Conservation (phyloP, 108 stramenopile genomes). For the Cyclotella choctawhatcheeana region DNA sequence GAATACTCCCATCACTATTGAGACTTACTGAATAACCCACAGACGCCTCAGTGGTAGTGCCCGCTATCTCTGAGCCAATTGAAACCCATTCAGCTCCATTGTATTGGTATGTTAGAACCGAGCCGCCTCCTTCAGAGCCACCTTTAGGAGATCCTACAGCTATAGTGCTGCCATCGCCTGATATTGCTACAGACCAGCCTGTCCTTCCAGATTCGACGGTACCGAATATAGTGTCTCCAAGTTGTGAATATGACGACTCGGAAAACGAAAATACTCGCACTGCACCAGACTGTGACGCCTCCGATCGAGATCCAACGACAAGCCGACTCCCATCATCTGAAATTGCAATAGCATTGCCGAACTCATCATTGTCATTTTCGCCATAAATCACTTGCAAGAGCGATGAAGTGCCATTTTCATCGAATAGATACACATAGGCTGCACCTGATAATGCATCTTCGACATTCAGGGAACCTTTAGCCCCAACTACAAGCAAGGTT, state of each 20-base stretch:
- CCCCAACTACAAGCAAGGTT: conserved; percentile 19
- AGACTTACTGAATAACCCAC: conserved; percentile 32
- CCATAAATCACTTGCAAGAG: conserved; percentile 26
- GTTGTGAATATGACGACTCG: neutral
- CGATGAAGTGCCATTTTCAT: neutral
- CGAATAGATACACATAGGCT: conserved; percentile 26
- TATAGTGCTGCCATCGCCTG: conserved; percentile 29
- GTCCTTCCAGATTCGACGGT: neutral
- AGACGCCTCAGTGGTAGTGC: neutral
- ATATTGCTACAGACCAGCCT: conserved; percentile 17
- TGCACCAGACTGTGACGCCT: conserved; percentile 16
- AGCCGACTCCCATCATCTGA: conserved; percentile 30
- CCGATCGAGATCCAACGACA: conserved; percentile 34
- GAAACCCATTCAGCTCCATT: conserved; percentile 12
- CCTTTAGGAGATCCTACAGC: conserved; percentile 31
- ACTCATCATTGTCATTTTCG: conserved; percentile 19
- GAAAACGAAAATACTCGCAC: conserved; percentile 22
- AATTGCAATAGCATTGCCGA: conserved; percentile 23
- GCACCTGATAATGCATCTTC: conserved; percentile 21
- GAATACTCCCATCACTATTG: neutral
- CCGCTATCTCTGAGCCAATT: conserved; percentile 14
- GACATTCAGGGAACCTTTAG: conserved; percentile 24
- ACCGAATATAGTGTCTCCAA: conserved; percentile 15
- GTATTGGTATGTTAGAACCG: conserved; percentile 21
- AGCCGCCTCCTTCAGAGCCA: conserved; percentile 21